Evolutionary conservation across 140 eudicot genomes (phyloP), one percentile per base, ranked within the genome.

Genomic region (Stevia rebaudiana): DNA sequence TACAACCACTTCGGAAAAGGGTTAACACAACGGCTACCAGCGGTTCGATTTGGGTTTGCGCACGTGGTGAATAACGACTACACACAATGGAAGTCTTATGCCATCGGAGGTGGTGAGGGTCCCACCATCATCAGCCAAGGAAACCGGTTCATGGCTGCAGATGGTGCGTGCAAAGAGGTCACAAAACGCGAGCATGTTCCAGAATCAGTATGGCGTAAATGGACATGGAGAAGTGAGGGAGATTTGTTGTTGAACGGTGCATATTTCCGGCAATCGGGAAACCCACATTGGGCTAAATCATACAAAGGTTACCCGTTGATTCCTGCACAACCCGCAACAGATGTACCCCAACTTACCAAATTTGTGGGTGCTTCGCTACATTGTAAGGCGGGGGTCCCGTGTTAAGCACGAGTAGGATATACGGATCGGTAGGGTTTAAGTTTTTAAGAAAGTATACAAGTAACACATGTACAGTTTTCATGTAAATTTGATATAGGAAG

Each of bases 201-300:
- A 11, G 69, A 59, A 65, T 31, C 65, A 12, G 82, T 76, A 39
- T 88, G 96, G 96, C 75, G 67, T 64, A 16, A 61, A 4, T 88
- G 96, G 96, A 81, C 77, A 21, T 88, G 96, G 96, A 72, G 88
- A 61, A 82, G 94, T 19, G 94, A 88, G 55, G 87, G 82, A 15
- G 94, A 88, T 39, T 24, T 78, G 61, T 54, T 88, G 74, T 10
- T 55, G 72, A 85, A 82, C 47, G 94, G 94, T 65, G 96, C 94
- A 2, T 77, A 44, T 57, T 84, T 88, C 60, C 67, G 79, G 11
- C 78, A 77, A 51, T 88, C 94, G 0, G 96, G 94, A 23, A 63
- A 71, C 49, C 81, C 75, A 7, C 11, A 78, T 10, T 75, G 83
- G 80, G 70, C 70, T 2, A 19, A 6, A 16, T 56, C 10, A 23